Conservation (phyloP, 768 basidiomycete genomes). For the Favolaschia claudopus region DNA sequence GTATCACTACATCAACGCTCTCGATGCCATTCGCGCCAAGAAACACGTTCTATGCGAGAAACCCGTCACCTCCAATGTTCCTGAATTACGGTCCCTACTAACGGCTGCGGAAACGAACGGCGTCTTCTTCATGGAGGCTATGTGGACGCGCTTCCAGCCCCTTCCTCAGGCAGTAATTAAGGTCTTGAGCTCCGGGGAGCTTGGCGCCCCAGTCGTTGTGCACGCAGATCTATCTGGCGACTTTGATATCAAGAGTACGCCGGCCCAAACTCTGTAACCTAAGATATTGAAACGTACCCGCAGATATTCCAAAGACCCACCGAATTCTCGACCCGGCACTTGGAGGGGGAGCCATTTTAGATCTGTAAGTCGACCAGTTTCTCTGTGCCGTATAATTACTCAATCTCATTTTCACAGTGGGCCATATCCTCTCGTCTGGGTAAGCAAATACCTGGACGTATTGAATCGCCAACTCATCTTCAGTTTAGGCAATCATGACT, state of each 20-base stretch:
- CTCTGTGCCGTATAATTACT: not conserved
- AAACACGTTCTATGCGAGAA: slow-evolving; percentile 94
- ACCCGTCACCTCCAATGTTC: slow-evolving; percentile 79
- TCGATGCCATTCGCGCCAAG: slow-evolving; percentile 76
- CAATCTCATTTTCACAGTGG: slow-evolving; percentile 57
- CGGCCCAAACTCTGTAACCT: not conserved
- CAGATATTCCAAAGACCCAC: slow-evolving; percentile 73
- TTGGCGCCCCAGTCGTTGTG: slow-evolving; percentile 72
- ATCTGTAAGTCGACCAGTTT: slow-evolving; percentile 62
- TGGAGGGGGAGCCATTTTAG: slow-evolving; percentile 85
- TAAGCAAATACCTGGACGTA: slow-evolving; percentile 34
- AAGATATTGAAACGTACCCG: not conserved
- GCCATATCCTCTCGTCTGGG: slow-evolving; percentile 86
- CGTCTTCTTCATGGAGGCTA: slow-evolving; percentile 91
- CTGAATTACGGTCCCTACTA: slow-evolving; percentile 78
- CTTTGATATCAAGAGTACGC: slow-evolving; percentile 69
- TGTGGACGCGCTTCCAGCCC: slow-evolving; percentile 89
- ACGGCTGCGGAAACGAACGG: slow-evolving; percentile 77
- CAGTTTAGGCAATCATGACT: slow-evolving; percentile 69
- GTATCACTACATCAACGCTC: slow-evolving; percentile 78
- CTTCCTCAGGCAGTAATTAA: slow-evolving; percentile 69
- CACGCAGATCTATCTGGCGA: slow-evolving; percentile 82
- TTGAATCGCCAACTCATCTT: not conserved
- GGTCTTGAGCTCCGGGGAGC: slow-evolving; percentile 64
- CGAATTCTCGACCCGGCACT: slow-evolving; percentile 81